Percentiles rank a stretch among this genome's conserved stretches.
phyloP scores from a whole-genome alignment of 441 rosid genomes.

The Kokia cookei region DNA sequence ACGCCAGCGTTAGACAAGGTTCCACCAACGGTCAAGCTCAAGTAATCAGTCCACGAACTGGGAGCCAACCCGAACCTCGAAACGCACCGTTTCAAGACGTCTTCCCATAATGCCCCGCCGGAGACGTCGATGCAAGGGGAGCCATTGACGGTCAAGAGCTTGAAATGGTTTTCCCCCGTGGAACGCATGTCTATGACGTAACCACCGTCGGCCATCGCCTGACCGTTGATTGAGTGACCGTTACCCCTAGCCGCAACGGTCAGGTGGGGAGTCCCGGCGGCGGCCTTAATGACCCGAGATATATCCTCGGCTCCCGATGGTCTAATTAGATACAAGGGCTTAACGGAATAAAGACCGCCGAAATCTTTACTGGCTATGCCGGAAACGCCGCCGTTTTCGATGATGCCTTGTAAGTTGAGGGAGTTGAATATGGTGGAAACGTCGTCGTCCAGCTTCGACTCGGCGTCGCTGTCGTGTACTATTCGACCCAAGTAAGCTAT shows the following conservation, averaged over 20 bases:
- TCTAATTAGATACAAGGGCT: conserved; percentile 57
- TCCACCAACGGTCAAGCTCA: conserved; percentile 84
- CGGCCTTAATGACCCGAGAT: conserved; percentile 43
- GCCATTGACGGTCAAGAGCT: conserved; percentile 20
- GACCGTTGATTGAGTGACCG: conserved; percentile 96
- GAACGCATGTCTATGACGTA: conserved; percentile 78
- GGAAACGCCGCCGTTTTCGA: conserved; percentile 26
- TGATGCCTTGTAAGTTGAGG: conserved; percentile 51
- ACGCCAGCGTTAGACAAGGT: conserved; percentile 95
- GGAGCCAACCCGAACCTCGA: conserved; percentile 53
- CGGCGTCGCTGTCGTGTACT: conserved; percentile 55
- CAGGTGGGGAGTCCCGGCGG: conserved; percentile 41
- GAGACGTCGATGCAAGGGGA: conserved; percentile 45
- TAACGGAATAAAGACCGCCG: conserved; percentile 60
- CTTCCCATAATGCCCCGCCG: conserved; percentile 96
- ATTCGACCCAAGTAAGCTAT: conserved; percentile 66
- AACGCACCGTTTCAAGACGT: conserved; percentile 56
- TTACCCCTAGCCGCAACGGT: conserved; percentile 97
- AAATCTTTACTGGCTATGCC: conserved; percentile 58
- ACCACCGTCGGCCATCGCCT: conserved; percentile 81
- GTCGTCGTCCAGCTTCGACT: conserved; percentile 35
- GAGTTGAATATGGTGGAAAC: conserved; percentile 31
- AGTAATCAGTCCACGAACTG: conserved; percentile 88
- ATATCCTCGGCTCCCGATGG: conserved; percentile 66
- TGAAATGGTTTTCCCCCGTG: conserved; percentile 40